phyloP scores from a whole-genome alignment of 2,329 filamentous ascomycete genomes.

The Hymenoscyphus scutula region DNA sequence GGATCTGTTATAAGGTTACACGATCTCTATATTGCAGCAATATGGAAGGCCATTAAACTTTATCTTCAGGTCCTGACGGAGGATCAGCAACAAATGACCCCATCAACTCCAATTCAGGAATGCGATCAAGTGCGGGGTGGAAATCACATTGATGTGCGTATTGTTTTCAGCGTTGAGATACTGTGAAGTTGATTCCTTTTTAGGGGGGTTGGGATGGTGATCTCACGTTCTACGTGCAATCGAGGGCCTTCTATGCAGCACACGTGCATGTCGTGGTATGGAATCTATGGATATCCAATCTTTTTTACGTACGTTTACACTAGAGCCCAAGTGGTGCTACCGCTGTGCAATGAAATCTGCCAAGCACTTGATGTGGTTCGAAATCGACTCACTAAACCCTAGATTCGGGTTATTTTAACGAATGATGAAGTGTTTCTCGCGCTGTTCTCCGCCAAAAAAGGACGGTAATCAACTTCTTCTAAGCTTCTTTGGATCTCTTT shows the following conservation, averaged over 20 bases:
- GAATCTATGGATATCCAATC: neutral
- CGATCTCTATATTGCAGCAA: slow-evolving; percentile 12
- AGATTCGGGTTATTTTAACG: neutral
- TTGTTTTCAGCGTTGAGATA: neutral
- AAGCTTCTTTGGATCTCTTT: neutral
- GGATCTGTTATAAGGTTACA: neutral
- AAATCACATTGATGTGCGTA: neutral
- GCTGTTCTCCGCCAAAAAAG: neutral
- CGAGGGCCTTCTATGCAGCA: neutral
- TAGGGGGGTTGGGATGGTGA: neutral
- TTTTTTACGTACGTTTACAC: neutral
- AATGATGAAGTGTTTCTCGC: neutral
- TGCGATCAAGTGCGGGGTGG: neutral
- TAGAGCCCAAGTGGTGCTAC: neutral
- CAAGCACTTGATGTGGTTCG: neutral
- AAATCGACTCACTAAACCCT: neutral
- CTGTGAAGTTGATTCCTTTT: slow-evolving; percentile 1
- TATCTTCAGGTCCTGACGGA: neutral
- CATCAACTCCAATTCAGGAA: neutral
- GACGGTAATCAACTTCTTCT: neutral
- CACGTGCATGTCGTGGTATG: neutral
- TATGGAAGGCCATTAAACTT: slow-evolving; percentile 4
- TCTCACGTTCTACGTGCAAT: slow-evolving; percentile 7
- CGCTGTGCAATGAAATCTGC: neutral
- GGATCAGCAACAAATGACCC: neutral